Conservation (phyloP, 2,329 filamentous ascomycete genomes). For the Sporothrix dimorphospora region DNA sequence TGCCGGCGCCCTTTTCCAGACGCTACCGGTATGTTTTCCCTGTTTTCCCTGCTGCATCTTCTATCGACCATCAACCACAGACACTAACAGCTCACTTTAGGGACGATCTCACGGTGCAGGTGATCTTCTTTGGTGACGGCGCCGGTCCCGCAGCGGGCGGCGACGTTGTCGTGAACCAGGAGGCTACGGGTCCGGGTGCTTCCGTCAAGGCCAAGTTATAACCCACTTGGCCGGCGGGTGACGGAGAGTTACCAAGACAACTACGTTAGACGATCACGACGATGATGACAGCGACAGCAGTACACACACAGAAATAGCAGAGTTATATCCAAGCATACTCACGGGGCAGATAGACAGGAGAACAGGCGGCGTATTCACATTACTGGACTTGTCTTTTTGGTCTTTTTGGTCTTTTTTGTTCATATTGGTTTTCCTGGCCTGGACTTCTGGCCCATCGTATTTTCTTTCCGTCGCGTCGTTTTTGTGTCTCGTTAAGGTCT, state of each 20-base stretch:
- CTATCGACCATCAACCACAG: constrained; percentile 6
- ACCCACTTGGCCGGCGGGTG: no score
- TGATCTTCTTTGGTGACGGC: constrained; percentile 94
- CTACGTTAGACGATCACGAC: neutral
- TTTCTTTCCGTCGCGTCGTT: neutral
- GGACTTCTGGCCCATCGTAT: neutral
- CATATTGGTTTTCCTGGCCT: neutral
- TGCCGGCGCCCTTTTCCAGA: constrained; percentile 88
- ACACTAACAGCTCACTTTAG: constrained; percentile 48
- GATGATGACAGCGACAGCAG: neutral
- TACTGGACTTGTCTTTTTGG: constrained; percentile 6
- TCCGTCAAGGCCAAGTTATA: constrained; percentile 42
- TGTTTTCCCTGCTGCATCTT: constrained; percentile 36
- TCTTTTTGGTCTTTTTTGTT: neutral
- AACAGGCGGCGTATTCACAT: constrained; percentile 5
- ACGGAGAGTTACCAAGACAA: no score
- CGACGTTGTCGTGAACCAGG: constrained; percentile 79
- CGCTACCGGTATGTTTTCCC: constrained; percentile 72
- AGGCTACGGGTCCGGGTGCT: constrained; percentile 69
- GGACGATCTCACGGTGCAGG: constrained; percentile 94
- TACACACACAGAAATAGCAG: neutral
- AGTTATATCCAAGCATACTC: neutral
- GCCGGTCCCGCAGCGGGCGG: constrained; percentile 52
- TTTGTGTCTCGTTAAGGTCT: neutral
- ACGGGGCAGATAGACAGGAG: neutral